Percentiles rank a stretch among this genome's conserved stretches.
Evolutionary conservation across 202 grass and related monocot genomes (phyloP).

Genomic region (Carex arenaria): DNA sequence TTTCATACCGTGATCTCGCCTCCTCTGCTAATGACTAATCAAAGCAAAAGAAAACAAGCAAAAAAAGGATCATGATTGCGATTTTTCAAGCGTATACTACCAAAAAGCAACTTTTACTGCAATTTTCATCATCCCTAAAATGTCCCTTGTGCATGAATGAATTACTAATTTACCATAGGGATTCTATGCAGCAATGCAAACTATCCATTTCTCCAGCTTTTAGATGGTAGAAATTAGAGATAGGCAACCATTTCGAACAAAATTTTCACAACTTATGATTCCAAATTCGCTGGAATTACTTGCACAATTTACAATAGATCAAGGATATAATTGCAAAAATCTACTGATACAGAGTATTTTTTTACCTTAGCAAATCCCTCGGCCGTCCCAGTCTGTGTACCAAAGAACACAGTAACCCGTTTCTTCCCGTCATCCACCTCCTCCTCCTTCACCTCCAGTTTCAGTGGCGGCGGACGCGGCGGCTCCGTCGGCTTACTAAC

Average conservation of each 20-base stretch:
- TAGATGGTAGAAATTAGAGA: conserved; percentile 1
- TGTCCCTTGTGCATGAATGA: background rate
- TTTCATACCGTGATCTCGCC: conserved; percentile 73
- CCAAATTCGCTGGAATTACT: too few relatives aligned
- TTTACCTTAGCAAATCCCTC: conserved; percentile 95
- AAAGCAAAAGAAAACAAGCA: conserved; percentile 17
- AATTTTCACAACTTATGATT: background rate
- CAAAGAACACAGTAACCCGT: conserved; percentile 87
- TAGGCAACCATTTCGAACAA: background rate
- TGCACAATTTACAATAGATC: background rate
- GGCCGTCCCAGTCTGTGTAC: conserved; percentile 90
- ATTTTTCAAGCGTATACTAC: background rate
- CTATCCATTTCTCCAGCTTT: background rate
- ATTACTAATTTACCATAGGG: background rate
- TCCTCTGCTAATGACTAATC: conserved; percentile 64
- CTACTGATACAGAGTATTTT: background rate
- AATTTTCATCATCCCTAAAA: background rate
- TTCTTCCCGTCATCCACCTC: conserved; percentile 52
- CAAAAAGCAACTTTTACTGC: background rate
- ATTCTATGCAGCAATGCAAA: background rate
- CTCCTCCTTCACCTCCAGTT: conserved; percentile 29
- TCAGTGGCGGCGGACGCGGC: conserved; percentile 40
- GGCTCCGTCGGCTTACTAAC: conserved; percentile 2
- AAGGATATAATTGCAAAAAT: background rate
- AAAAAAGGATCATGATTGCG: background rate